phyloP scores from a whole-genome alignment of 2,329 filamentous ascomycete species.

The Fusarium paranaense region DNA sequence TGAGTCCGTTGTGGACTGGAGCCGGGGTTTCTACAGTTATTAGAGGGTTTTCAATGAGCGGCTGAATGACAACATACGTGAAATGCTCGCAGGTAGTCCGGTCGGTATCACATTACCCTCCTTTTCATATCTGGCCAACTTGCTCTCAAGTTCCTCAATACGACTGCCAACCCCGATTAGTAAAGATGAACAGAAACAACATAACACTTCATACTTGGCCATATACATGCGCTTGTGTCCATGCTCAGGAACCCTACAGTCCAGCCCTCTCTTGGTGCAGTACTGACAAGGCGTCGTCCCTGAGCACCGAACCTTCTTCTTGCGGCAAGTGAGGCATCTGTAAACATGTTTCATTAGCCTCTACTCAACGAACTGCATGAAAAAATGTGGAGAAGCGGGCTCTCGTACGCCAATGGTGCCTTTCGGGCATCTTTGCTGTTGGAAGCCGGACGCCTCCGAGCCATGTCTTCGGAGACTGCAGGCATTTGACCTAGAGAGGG shows the following conservation, averaged over 20 bases:
- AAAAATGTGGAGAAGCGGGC: conserved; percentile 24
- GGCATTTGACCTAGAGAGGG: conserved; percentile 17
- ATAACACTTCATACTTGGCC: conserved; percentile 33
- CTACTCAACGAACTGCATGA: background rate
- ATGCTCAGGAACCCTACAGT: conserved; percentile 43
- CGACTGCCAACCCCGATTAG: conserved; percentile 20
- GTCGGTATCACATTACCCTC: conserved; percentile 28
- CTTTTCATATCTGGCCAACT: conserved; percentile 42
- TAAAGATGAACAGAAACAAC: background rate
- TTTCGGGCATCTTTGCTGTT: conserved; percentile 41
- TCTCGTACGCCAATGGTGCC: conserved; percentile 41
- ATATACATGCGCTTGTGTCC: conserved; percentile 44
- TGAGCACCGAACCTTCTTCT: conserved; percentile 44
- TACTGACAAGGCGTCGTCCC: conserved; percentile 44
- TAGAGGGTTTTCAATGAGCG: background rate
- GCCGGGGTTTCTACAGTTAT: conserved; percentile 15
- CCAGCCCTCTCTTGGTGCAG: conserved; percentile 41
- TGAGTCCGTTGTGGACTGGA: conserved; percentile 5
- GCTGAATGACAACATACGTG: conserved; percentile 13
- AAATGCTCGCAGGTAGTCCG: conserved; percentile 15
- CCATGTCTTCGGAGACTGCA: conserved; percentile 28
- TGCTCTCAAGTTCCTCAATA: conserved; percentile 43
- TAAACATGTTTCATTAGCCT: background rate
- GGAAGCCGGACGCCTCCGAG: conserved; percentile 39
- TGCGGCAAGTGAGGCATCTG: conserved; percentile 43